Evolutionary conservation across 371 early-diverging fungal genomes (phyloP).

Genomic region (Phascolomyces articulosus): DNA sequence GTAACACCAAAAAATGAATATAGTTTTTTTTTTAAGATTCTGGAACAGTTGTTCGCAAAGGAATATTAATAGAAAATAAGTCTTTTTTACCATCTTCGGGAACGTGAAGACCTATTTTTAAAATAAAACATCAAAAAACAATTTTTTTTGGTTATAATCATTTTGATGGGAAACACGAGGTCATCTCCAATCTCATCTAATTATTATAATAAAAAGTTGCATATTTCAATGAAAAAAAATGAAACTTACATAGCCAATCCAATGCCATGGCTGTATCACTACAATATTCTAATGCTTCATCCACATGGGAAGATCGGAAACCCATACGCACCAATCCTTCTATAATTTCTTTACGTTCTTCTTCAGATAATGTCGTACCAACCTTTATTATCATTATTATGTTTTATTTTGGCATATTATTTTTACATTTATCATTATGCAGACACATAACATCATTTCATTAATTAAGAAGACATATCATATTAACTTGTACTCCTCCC

Average conservation of each 20-base stretch:
- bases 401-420: no score
- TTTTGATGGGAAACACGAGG: no score
- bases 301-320: constrained; percentile 73
- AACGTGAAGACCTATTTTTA: constrained; percentile 71
- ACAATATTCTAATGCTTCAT: constrained; percentile 72
- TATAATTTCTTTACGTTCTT: constrained; percentile 40
- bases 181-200: neutral
- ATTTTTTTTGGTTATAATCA: no score
- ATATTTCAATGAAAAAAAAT: neutral
- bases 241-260: constrained; percentile 84
- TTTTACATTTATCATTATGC: no score
- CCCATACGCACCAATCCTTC: constrained; percentile 66
- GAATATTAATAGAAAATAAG: neutral
- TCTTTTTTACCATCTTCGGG: constrained; percentile 73
- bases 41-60: neutral
- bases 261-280: constrained; percentile 57
- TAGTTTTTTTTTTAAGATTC: no score
- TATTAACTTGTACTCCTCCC: no score
- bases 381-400: constrained; percentile 10
- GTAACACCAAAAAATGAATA: neutral
- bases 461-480: no score
- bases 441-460: no score
- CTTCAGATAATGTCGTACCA: constrained; percentile 32
- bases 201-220: neutral
- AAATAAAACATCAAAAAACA: neutral